Percentiles rank a stretch among this genome's conserved stretches.
Evolutionary conservation across 2,329 filamentous ascomycete genomes (phyloP).

Genomic region (Hirsutella minnesotensis): DNA sequence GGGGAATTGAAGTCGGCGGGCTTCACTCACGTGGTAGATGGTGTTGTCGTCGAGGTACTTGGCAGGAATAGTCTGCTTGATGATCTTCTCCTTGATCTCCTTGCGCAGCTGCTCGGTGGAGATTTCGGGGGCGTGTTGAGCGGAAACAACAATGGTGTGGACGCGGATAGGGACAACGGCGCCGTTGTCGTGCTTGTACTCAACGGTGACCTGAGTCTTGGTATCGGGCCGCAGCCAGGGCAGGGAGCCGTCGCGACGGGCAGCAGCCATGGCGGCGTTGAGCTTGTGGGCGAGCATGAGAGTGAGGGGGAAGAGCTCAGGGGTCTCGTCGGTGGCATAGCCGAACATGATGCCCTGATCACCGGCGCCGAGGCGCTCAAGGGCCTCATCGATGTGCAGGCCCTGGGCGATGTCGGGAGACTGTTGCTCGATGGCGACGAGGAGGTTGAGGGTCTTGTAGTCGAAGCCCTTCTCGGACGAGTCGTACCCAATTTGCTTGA

Average conservation of each 20-base stretch:
- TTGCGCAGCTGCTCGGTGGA: slow-evolving; percentile 84
- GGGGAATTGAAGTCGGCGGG: neutral
- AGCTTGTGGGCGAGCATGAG: slow-evolving; percentile 93
- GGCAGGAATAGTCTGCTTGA: slow-evolving; percentile 86
- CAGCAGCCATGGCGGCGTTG: slow-evolving; percentile 85
- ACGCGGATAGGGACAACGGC: slow-evolving; percentile 87
- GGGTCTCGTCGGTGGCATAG: slow-evolving; percentile 98
- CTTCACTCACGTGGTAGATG: slow-evolving; percentile 71
- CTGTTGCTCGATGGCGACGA: slow-evolving; percentile 98
- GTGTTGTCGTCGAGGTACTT: slow-evolving; percentile 89
- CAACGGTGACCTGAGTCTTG: slow-evolving; percentile 98
- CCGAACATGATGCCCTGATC: slow-evolving; percentile 99
- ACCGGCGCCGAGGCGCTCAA: slow-evolving; percentile 96
- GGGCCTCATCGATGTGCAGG: slow-evolving; percentile 93
- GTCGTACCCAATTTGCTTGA: slow-evolving; percentile 99
- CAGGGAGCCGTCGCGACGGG: slow-evolving; percentile 75
- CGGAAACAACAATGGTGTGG: slow-evolving; percentile 92
- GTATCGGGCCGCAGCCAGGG: slow-evolving; percentile 97
- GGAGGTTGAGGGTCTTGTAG: slow-evolving; percentile 99
- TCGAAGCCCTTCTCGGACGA: slow-evolving; percentile 96
- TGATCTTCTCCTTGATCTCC: slow-evolving; percentile 94
- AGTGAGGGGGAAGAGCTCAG: slow-evolving; percentile 90
- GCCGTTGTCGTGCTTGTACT: slow-evolving; percentile 94
- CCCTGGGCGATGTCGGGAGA: slow-evolving; percentile 98
- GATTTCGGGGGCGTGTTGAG: slow-evolving; percentile 84